Conservation (phyloP, 2,329 filamentous ascomycete species). For the Diaporthe australafricana region DNA sequence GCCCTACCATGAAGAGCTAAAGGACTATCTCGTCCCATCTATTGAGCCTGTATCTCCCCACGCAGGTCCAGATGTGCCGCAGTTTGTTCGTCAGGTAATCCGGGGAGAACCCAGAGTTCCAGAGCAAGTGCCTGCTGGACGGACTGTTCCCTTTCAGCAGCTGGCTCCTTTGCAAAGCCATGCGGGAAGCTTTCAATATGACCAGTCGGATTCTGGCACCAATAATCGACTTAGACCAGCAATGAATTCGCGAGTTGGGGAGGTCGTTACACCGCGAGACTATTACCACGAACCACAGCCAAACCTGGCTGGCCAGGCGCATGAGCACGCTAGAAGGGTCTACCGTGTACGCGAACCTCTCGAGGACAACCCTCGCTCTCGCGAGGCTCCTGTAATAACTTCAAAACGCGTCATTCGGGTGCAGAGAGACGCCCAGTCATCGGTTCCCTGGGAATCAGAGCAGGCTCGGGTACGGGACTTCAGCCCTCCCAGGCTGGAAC, state of each 20-base stretch:
- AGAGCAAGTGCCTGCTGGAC: constrained; percentile 39
- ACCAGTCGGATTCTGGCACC: constrained; percentile 12
- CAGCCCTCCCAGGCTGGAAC: constrained; percentile 27
- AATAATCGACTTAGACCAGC: constrained; percentile 9
- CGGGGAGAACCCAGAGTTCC: constrained; percentile 26
- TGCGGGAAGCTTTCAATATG: constrained; percentile 14
- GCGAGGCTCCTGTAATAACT: constrained; percentile 3
- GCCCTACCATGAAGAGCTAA: constrained; percentile 45
- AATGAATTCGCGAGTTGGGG: background rate
- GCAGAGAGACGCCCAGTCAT: constrained; percentile 24
- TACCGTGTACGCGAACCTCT: constrained; percentile 35
- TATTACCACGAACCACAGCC: constrained; percentile 15
- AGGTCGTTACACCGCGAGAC: constrained; percentile 9
- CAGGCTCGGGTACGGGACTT: constrained; percentile 16
- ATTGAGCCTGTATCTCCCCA: constrained; percentile 57
- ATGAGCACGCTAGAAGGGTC: constrained; percentile 26
- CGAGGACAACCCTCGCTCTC: background rate
- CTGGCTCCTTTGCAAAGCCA: background rate
- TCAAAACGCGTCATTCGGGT: constrained; percentile 33
- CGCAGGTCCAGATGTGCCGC: constrained; percentile 30
- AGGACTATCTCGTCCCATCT: constrained; percentile 59
- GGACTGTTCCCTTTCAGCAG: background rate
- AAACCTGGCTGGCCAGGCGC: background rate
- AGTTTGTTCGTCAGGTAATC: constrained; percentile 29
- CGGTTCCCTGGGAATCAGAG: constrained; percentile 10